These are phyloP conservation scores for Takashimella koratensis DNA, from an alignment of 1,284 basidiomycete genomes.

Conservation along the genomic window DNA sequence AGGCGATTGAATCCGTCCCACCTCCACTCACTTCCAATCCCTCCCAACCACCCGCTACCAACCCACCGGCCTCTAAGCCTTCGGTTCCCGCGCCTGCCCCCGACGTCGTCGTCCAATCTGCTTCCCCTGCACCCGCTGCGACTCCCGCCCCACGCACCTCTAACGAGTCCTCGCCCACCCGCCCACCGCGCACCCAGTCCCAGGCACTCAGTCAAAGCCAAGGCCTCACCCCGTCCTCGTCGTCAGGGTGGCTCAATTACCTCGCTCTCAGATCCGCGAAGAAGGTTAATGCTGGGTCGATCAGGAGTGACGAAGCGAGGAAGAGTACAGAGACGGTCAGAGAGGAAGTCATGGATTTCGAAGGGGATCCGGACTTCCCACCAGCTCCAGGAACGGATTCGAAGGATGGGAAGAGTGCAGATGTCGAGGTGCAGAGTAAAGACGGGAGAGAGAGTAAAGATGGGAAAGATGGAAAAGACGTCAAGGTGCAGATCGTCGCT, in stretches of 20 bases:
- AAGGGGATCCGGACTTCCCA: slow-evolving; percentile 42
- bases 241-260: slow-evolving; percentile 42
- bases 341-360: slow-evolving; percentile 45
- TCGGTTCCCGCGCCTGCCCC: slow-evolving; percentile 3
- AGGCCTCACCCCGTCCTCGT: slow-evolving; percentile 15
- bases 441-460: slow-evolving; percentile 13
- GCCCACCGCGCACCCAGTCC: neutral
- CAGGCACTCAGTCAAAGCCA: neutral
- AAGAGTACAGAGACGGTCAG: slow-evolving; percentile 16
- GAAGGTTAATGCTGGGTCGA: slow-evolving; percentile 24
- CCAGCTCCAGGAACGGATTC: too few species aligned
- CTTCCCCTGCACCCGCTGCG: neutral
- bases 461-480: slow-evolving; percentile 5
- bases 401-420: neutral
- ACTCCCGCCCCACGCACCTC: neutral
- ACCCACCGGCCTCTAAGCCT: neutral
- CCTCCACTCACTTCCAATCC: neutral
- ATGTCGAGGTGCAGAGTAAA: slow-evolving; percentile 1
- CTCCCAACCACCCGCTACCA: neutral
- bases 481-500: neutral
- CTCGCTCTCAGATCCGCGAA: slow-evolving; percentile 41
- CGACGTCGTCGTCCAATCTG: neutral
- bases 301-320: slow-evolving; percentile 12
- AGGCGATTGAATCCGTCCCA: too few species aligned
- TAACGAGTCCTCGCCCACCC: neutral